Conservation (phyloP, 2,329 filamentous ascomycete genomes). For the Colletotrichum sp. region DNA sequence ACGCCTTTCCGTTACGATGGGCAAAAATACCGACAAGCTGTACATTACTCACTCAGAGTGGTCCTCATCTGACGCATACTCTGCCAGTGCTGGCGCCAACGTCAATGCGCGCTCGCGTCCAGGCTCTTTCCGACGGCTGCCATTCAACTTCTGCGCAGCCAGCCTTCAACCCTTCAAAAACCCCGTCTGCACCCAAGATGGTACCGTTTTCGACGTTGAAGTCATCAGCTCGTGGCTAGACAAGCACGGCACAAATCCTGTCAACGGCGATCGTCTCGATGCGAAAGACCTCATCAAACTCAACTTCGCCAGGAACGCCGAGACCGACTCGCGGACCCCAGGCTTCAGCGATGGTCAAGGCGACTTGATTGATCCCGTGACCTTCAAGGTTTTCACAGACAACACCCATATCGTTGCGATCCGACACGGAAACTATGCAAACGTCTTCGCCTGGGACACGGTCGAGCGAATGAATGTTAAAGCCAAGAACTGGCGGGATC, state of each 20-base stretch:
- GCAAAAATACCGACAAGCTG: conserved; percentile 54
- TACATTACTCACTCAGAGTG: conserved; percentile 97
- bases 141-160: conserved; percentile 97
- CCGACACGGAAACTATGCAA: conserved; percentile 79
- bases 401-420: conserved; percentile 97
- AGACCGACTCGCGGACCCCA: conserved; percentile 55
- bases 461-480: conserved; percentile 96
- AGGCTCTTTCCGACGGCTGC: conserved; percentile 82
- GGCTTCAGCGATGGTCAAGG: conserved; percentile 61
- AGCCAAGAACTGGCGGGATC: conserved; percentile 91
- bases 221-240: conserved; percentile 94
- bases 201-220: conserved; percentile 93
- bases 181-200: conserved; percentile 87
- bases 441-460: conserved; percentile 97
- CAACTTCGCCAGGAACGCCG: conserved; percentile 90
- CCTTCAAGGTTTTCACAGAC: conserved; percentile 96
- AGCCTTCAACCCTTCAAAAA: conserved; percentile 95
- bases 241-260: conserved; percentile 91
- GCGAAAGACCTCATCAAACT: conserved; percentile 87
- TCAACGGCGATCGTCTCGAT: conserved; percentile 80
- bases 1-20: conserved; percentile 36
- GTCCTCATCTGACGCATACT: conserved; percentile 89
- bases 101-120: conserved; percentile 59
- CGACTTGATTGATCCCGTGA: conserved; percentile 95
- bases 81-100: conserved; percentile 77